These are phyloP conservation scores for Cercospora zeina DNA, from an alignment of 2,329 filamentous ascomycete species.

Conservation along the genomic window DNA sequence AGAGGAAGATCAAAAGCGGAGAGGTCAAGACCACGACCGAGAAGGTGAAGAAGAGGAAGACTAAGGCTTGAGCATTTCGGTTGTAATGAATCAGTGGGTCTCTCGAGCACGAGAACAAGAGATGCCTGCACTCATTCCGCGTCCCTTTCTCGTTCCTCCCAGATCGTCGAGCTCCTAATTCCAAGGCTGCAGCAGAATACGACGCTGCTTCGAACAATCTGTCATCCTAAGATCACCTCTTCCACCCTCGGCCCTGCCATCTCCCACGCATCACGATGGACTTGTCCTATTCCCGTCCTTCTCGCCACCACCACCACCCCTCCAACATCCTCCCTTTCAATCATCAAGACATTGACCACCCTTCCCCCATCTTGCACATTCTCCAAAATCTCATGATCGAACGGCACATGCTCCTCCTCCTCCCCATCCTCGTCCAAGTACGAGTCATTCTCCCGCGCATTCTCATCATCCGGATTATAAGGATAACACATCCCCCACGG, in stretches of 20 bases:
- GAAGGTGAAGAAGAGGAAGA: slow-evolving; percentile 29
- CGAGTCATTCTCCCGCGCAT: neutral
- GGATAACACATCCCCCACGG: neutral
- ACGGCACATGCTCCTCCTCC: neutral
- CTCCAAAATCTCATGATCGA: neutral
- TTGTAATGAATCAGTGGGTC: neutral
- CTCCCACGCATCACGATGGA: neutral
- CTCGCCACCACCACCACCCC: neutral
- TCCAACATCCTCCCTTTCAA: neutral
- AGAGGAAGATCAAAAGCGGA: slow-evolving; percentile 27
- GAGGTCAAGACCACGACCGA: slow-evolving; percentile 14
- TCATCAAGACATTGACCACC: neutral
- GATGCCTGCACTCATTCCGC: neutral
- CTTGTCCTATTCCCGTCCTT: neutral
- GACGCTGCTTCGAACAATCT: neutral
- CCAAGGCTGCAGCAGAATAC: neutral
- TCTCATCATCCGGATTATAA: neutral
- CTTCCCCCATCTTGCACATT: neutral
- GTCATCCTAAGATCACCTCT: neutral
- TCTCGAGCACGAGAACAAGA: neutral
- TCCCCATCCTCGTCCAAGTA: neutral
- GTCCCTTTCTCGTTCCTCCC: neutral
- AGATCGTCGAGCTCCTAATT: neutral
- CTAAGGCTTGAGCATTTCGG: slow-evolving; percentile 14
- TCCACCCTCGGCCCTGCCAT: neutral